phyloP scores from a whole-genome alignment of 768 basidiomycete genomes.

The Lyophyllum atratum region DNA sequence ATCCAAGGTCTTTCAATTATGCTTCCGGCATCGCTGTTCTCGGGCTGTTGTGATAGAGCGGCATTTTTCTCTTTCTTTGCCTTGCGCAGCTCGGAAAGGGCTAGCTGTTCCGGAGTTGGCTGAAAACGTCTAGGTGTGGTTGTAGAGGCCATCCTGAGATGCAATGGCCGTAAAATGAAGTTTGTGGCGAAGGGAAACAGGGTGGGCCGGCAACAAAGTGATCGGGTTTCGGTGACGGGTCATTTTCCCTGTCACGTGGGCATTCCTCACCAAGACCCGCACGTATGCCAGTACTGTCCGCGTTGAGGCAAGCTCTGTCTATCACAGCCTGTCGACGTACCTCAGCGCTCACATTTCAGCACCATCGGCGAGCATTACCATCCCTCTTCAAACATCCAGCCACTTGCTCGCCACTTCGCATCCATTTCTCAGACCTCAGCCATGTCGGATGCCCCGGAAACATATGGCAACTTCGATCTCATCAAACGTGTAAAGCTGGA shows the following conservation, averaged over 20 bases:
- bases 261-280: slow-evolving; percentile 5
- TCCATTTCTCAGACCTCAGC: slow-evolving; percentile 17
- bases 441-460: slow-evolving; percentile 35
- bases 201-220: no score
- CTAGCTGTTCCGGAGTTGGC: slow-evolving; percentile 56
- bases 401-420: slow-evolving; percentile 7
- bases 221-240: neutral
- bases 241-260: slow-evolving; percentile 17
- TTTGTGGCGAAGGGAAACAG: no score
- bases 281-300: slow-evolving; percentile 15
- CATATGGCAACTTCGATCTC: slow-evolving; percentile 82
- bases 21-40: slow-evolving; percentile 19
- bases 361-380: neutral
- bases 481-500: slow-evolving; percentile 74
- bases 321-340: slow-evolving; percentile 9
- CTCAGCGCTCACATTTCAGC: neutral
- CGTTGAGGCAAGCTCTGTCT: slow-evolving; percentile 13
- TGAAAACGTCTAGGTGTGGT: slow-evolving; percentile 15
- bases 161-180: neutral
- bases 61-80: slow-evolving; percentile 33
- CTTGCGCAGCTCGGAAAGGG: slow-evolving; percentile 53
- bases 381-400: slow-evolving; percentile 11
- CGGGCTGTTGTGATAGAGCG: slow-evolving; percentile 3
- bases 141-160: slow-evolving; percentile 13
- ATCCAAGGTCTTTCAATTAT: slow-evolving; percentile 46